Base-by-base conservation (phyloP, 306 rosid genomes). In the Quercus agrifolia region DNA sequence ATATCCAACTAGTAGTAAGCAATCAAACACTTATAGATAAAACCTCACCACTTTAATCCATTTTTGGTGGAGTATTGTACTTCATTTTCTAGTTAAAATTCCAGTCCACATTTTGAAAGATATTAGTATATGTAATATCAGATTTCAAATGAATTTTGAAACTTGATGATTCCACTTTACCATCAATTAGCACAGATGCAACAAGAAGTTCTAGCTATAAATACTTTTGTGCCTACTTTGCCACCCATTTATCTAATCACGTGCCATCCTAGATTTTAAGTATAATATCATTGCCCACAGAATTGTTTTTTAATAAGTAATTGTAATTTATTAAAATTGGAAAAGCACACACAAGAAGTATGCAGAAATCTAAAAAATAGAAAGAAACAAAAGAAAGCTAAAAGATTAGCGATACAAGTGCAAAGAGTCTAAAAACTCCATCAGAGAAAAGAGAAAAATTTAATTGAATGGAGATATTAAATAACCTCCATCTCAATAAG, bases 401-500 rank as follows among this genome's bases (percentile, higher is more conserved):
- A 8, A 41, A 41, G 12, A 41, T 8, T 8, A 41, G 46, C 12
- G 12, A 2, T 8, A 41, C 2, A 11, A 41, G 46, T 41, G 46
- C 46, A 41, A 41, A 41, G 46, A 41, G 46, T 41, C 46, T 41
- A 41, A 41, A 41, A 41, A 8, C 46, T 41, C 8, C 46, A 41
- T 41, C 46, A 41, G 46, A 41, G 46, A 41, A 67, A 30, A 63
- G 15, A 33, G 20, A 5, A 15, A 20, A 49, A 38, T 5, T 30
- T 18, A 21, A 81, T 41, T 54, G 70, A 31, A 58, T 2, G 51
- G 46, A 67, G 72, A 67, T 66, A 33, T 67, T 46, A 18, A 11
- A 54, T n/a, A 69, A 87, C 90, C 90, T 87, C 86, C 80, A 82
- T 84, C 71, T 84, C 88, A 71, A 87, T 76, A 18, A 87, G 85